Base-by-base conservation (phyloP, 305 asterid species). In the Ajuga reptans region DNA sequence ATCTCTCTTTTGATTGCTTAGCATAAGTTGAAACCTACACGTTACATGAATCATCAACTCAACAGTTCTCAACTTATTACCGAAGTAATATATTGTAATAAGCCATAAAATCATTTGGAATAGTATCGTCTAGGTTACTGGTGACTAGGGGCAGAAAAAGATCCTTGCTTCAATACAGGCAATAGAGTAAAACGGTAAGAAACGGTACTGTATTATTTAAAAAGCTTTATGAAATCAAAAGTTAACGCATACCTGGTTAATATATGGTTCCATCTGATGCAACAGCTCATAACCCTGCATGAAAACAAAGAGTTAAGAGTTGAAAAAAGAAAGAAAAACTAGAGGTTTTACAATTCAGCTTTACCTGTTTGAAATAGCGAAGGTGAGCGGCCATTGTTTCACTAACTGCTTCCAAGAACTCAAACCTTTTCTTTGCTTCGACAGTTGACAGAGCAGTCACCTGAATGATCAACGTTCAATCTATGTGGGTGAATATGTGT, bases 211-310 rank as follows among this genome's bases (percentile, higher is more conserved):
- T 18, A 55, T 56, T 34, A 64, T 33, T 12, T 4, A 53, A 11
- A 33, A 45, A 57, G 33, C 66, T 50, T 62, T 61, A 70, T 8
- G 63, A 58, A 72, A 52, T 65, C 43, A 73, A 15, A 75, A 37
- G 68, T 18, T 37, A 67, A 39, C 64, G 75, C 81, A 55, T 58
- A 94, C 99, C 98, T 89, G 99, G 79, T 89, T 95, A 68, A 95
- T 91, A 77, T 95, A 95, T n/a, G 99, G 98, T 80, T 95, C 99
- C 99, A 95, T 95, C 82, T 95, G 99, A 86, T 91, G 98, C 87
- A 95, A 79, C 75, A 95, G 84, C 82, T 95, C 99, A 78, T 95
- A 95, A 11, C 99, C 99, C 97, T 93, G 62, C 72, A 86, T 18
- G 65, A 49, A 75, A 58, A 57, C 50, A 78, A 74, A 77, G 14